Conservation (phyloP, 768 basidiomycete species). For the Mycena venus region DNA sequence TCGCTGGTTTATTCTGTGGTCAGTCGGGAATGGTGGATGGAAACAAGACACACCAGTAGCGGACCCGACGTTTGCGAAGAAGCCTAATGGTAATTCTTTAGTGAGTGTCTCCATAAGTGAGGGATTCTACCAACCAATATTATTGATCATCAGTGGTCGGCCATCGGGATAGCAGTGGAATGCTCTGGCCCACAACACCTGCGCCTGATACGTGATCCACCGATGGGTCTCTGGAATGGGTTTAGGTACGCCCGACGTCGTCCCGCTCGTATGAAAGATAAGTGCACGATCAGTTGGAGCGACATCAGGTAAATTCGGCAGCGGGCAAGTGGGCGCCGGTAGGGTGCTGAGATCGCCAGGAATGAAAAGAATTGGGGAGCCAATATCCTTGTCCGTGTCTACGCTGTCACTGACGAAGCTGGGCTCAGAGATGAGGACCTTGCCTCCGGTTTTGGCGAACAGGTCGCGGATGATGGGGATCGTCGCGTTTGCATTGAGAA, state of each 20-base stretch:
- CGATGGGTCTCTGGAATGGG: conserved; percentile 39
- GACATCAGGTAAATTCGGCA: background rate
- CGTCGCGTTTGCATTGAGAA: conserved; percentile 30
- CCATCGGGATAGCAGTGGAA: conserved; percentile 9
- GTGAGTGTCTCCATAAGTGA: too few relatives aligned
- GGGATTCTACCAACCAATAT: background rate
- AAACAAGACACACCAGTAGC: conserved; percentile 3
- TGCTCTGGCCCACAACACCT: background rate
- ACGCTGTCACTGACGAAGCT: background rate
- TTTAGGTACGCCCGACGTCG: conserved; percentile 43
- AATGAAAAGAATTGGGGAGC: background rate
- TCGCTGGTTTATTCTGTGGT: background rate
- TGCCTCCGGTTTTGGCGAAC: background rate
- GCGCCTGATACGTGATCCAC: conserved; percentile 12
- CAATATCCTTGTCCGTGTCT: too few relatives aligned
- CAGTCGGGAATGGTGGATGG: too few relatives aligned
- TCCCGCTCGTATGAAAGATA: conserved; percentile 46
- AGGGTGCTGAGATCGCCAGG: background rate
- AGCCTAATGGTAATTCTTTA: background rate
- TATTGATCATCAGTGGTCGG: conserved; percentile 5
- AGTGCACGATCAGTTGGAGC: conserved; percentile 35
- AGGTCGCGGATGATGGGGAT: background rate
- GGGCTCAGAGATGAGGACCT: conserved; percentile 2
- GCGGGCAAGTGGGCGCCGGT: background rate
- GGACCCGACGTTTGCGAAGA: conserved; percentile 14